Evolutionary conservation across 371 early-diverging fungal species (phyloP).

Genomic region (Mucor lusitanicus): DNA sequence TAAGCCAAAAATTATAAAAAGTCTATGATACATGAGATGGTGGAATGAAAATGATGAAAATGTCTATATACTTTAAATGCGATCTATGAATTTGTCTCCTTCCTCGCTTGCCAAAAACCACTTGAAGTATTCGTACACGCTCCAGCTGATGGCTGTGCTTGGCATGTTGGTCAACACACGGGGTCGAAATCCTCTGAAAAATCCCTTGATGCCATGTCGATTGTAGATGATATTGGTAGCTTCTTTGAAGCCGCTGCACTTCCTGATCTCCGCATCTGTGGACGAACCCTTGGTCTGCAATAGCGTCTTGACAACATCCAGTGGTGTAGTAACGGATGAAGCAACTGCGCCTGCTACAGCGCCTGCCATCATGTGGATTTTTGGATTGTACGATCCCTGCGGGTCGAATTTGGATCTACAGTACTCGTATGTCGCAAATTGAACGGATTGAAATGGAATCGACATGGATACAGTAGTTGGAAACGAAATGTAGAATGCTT

Average conservation of each 20-base stretch:
- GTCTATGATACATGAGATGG: not conserved
- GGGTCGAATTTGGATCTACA: constrained; percentile 76
- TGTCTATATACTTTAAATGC: constrained; percentile 7
- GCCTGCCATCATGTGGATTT: constrained; percentile 84
- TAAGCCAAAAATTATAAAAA: not conserved
- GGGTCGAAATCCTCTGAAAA: constrained; percentile 79
- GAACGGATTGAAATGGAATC: constrained; percentile 92
- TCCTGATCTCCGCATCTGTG: constrained; percentile 66
- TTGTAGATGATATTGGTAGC: constrained; percentile 79
- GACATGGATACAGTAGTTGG: constrained; percentile 93
- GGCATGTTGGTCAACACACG: constrained; percentile 89
- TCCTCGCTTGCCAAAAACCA: constrained; percentile 49
- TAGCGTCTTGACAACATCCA: constrained; percentile 93
- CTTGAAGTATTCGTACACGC: constrained; percentile 87
- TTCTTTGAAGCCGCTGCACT: constrained; percentile 68
- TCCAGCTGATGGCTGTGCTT: constrained; percentile 95
- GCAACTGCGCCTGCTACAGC: constrained; percentile 91
- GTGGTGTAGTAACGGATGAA: constrained; percentile 86
- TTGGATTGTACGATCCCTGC: constrained; percentile 69
- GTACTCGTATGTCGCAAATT: constrained; percentile 91
- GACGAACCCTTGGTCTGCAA: constrained; percentile 87
- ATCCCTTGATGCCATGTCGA: constrained; percentile 76
- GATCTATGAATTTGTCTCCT: constrained; percentile 18
- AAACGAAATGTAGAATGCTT: constrained; percentile 91
- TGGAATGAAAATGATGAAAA: not conserved